Base-by-base conservation (phyloP, 345 rosid genomes). In the Kernera saxatilis region DNA sequence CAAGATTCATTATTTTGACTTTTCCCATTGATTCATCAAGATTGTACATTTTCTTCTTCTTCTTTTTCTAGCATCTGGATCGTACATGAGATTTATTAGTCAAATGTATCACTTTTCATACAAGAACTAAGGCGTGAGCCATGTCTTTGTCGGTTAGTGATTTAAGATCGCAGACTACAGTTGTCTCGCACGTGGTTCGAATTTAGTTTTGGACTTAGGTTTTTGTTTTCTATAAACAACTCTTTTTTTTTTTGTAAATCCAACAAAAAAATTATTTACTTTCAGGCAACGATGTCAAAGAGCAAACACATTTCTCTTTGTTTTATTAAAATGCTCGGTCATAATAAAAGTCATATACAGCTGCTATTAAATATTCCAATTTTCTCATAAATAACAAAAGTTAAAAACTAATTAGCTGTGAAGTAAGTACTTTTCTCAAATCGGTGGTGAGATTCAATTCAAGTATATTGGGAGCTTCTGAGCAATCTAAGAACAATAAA, bases 151-250 rank as follows among this genome's bases (percentile, higher is more conserved):
- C 77, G 41, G 43, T 21, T 19, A 36, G 51, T 56, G 33, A 66
- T 1, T 49, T 54, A 29, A n/a, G 72, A 66, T 66, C 67, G 67
- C 67, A 65, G 62, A 71, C 75, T 70, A 12, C 39, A 48, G 3
- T 58, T 50, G 59, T 56, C 36, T 66, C 67, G 67, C 77, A 73
- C 72, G 72, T 65, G 67, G 25, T 67, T n/a, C 44, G 23, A 36
- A 14, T 70, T 58, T 58, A 8, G 35, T 48, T 25, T 46, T 18
- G 14, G 48, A 21, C 27, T 40, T 12, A 0, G 1, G 9, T 45
- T 18, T 27, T 10, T 8, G 5, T 56, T 33, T 49, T 30, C 26
- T 6, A 13, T 23, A 6, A n/a, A n/a, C n/a, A n/a, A n/a, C n/a
- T n/a, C n/a, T n/a, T 23, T 26, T 26, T 4, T 44, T 45, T 18